Evolutionary conservation across 306 rosid genomes (phyloP), one percentile per base, ranked within the genome.

Genomic region (Vigna trinervia): DNA sequence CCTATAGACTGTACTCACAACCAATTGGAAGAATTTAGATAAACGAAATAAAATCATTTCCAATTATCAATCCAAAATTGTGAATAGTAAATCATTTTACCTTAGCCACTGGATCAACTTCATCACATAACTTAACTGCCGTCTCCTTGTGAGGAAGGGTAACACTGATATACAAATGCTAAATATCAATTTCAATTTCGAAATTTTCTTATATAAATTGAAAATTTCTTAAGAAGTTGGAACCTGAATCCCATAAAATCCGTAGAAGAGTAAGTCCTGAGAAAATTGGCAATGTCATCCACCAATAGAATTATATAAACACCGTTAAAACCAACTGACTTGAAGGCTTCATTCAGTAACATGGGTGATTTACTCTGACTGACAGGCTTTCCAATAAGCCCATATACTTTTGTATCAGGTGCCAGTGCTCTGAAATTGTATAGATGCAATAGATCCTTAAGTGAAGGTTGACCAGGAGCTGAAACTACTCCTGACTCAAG

Each of bases 221-320:
- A 78, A 77, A 53, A 48, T 70, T 70, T 71, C 61, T 50, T 23
- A 64, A 77, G 36, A 60, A 71, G 62, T 51, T 56, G 39, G 81
- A 87, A 92, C 97, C 98, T 95, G 97, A 92, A 95, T 83, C 97
- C 98, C 8, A 78, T 77, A 86, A 90, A 89, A 88, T 95, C 98
- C 28, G 82, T 13, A 8, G 98, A 90, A 60, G 96, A 90, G 81
- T 95, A 95, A 64, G 96, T 81, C 63, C 22, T 82, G 63, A 95
- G 87, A 87, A 89, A 95, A 60, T 80, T 87, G 80, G 88, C 89
- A 58, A 90, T 60, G 73, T 95, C 93, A 74, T 95, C 97, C 26
- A 95, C 97, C 92, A 95, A 83, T 66, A 92, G 85, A 83, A 71
- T 90, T 26, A 95, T 83, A 85, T 59, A 95, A 79, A 95, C 89